Base-by-base conservation (phyloP, 1,284 basidiomycete genomes). In the Leccinum pachyderme region DNA sequence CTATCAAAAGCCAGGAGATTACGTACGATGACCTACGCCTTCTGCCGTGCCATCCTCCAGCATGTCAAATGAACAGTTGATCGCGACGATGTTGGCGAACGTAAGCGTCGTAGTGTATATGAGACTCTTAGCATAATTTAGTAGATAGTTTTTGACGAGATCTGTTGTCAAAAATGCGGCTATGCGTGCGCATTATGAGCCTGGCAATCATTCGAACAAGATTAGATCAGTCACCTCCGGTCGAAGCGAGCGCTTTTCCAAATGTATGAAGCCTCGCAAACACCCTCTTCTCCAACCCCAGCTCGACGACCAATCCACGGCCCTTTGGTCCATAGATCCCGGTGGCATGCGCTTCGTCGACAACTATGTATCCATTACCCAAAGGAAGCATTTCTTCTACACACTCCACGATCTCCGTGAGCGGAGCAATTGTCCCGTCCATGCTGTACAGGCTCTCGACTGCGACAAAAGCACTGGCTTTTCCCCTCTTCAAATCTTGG, bases 391-490 rank as follows among this genome's bases (percentile, higher is more conserved):
- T 61, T 25, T 77, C 72, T 37, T 89, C 85, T 39, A 90, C 65
- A 4, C 79, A 63, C 13, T 80, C 77, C 13, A 86, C 79, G 53
- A 97, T 86, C 33, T 82, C 79, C 6, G 60, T 58, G 13, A 98
- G 75, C 1, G 93, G 93, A 1, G 91, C 83, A 56, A 95, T 80
- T 47, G 94, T 95, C 15, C 95, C 95, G 64, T 98, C 95, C 95
- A 98, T 98, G 58, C 89, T 93, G 68, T 98, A 98, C 53, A 98
- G 73, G 44, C 84, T 86, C 76, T 98, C 95, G 15, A 97, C 83
- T 0, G 91, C 87, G n/a, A 98, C 68, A 61, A 93, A 90, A 7
- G 89, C 75, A 58, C 78, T 89, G 55, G 53, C 60, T 13, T 66
- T 58, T 0, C 67, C 70, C 2, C 29, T 49, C 66, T 75, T 62